These are phyloP conservation scores for Calonectria montana DNA, from an alignment of 2,329 filamentous ascomycete genomes.

Conservation along the genomic window DNA sequence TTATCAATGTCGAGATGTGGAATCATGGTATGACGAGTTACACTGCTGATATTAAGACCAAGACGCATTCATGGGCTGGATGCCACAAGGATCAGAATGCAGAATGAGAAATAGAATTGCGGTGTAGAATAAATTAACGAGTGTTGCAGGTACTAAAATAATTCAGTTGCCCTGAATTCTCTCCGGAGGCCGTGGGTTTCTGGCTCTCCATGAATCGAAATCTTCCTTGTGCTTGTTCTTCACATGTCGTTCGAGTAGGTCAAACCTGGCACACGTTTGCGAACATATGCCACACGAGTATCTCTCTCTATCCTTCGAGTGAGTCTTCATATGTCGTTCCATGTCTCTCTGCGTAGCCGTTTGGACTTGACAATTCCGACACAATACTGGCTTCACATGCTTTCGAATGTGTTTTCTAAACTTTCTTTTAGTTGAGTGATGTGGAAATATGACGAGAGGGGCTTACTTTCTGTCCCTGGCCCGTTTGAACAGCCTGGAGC, in stretches of 20 bases:
- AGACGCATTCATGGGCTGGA: neutral
- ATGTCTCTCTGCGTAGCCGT: conserved; percentile 31
- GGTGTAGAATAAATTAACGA: neutral
- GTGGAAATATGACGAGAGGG: too few relatives aligned
- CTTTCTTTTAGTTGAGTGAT: neutral
- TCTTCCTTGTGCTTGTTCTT: neutral
- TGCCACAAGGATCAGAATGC: neutral
- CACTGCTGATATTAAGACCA: neutral
- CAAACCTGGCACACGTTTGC: neutral
- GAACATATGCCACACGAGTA: neutral
- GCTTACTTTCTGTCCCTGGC: conserved; percentile 31
- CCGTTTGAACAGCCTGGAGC: conserved; percentile 8
- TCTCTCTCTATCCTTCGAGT: neutral
- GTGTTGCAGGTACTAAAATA: neutral
- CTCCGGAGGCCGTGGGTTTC: neutral
- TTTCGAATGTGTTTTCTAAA: conserved; percentile 35
- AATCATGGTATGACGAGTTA: neutral
- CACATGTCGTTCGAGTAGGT: conserved; percentile 2
- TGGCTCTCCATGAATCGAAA: neutral
- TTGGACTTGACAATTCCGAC: conserved; percentile 20
- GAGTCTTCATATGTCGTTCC: conserved; percentile 23
- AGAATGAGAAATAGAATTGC: neutral
- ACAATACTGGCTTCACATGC: conserved; percentile 33
- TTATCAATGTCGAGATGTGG: neutral
- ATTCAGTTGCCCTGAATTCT: neutral